Evolutionary conservation across 192 early-diverging fungal species (phyloP).

Genomic region (Anaeromyces robustus): DNA sequence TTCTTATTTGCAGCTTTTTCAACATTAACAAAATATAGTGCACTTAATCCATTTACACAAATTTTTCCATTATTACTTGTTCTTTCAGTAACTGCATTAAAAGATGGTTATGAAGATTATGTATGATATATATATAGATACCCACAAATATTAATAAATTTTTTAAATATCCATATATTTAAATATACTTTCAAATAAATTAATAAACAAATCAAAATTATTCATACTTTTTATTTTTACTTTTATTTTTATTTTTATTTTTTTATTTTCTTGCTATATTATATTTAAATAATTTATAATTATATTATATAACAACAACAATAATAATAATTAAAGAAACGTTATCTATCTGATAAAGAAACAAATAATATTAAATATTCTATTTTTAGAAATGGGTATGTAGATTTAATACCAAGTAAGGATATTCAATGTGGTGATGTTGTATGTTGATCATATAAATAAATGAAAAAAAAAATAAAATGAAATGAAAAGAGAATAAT

Average conservation of each 20-base stretch:
- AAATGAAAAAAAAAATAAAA: too few relatives aligned
- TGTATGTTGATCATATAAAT: background rate
- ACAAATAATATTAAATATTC: background rate
- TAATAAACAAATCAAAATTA: too few relatives aligned
- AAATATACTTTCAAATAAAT: too few relatives aligned
- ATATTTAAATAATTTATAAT: too few relatives aligned
- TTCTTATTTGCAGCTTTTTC: conserved; percentile 36
- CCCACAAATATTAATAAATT: too few relatives aligned
- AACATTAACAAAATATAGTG: conserved; percentile 8
- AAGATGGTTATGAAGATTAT: conserved; percentile 40
- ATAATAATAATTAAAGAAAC: background rate
- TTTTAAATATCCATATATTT: too few relatives aligned
- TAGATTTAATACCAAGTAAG: background rate
- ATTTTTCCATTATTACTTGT: conserved; percentile 29
- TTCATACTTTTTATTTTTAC: too few relatives aligned
- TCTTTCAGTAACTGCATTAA: conserved; percentile 24
- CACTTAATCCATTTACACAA: conserved; percentile 5
- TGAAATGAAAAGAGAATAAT: too few relatives aligned
- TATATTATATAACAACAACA: too few relatives aligned
- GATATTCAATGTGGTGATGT: background rate
- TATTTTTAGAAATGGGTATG: background rate
- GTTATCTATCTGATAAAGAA: background rate
- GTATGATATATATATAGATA: background rate
- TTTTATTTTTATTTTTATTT: too few relatives aligned
- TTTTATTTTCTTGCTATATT: too few relatives aligned